phyloP scores from a whole-genome alignment of 164 flowering plant species.

The Kingdonia uniflora region DNA sequence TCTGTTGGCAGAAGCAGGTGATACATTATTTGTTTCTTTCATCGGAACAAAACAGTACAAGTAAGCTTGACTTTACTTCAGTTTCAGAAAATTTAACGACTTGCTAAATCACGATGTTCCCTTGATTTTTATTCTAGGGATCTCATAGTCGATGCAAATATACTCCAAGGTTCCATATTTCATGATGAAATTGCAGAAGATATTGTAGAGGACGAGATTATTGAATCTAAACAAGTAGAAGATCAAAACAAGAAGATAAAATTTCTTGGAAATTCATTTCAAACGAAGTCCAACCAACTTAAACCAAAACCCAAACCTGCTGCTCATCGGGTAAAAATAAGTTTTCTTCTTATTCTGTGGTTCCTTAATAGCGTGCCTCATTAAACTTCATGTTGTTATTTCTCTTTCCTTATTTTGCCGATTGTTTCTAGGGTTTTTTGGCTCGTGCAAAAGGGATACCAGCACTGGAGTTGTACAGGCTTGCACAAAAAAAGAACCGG shows the following conservation, averaged over 20 bases:
- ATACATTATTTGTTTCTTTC: slow-evolving; percentile 94
- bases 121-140: slow-evolving; percentile 41
- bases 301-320: slow-evolving; percentile 66
- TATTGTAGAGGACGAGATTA: slow-evolving; percentile 25
- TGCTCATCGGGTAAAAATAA: slow-evolving; percentile 63
- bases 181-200: slow-evolving; percentile 64
- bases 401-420: slow-evolving; percentile 2
- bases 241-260: slow-evolving; percentile 27
- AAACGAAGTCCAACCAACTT: slow-evolving; percentile 33
- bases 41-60: slow-evolving; percentile 92
- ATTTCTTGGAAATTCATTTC: slow-evolving; percentile 26
- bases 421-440: slow-evolving; percentile 63
- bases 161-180: slow-evolving; percentile 92
- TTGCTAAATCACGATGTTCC: slow-evolving; percentile 5
- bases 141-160: slow-evolving; percentile 84
- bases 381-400: background rate
- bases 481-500: slow-evolving; percentile 89
- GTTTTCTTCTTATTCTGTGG: background rate
- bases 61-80: slow-evolving; percentile 31
- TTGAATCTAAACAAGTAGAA: slow-evolving; percentile 27
- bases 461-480: slow-evolving; percentile 90
- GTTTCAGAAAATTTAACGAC: background rate
- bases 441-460: slow-evolving; percentile 99
- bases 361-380: background rate
- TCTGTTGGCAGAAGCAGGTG: slow-evolving; percentile 92